Percentiles rank a stretch among this genome's conserved stretches.
Evolutionary conservation across 495 filamentous ascomycete genomes (phyloP).

Genomic region (Xylaria bambusicola): DNA sequence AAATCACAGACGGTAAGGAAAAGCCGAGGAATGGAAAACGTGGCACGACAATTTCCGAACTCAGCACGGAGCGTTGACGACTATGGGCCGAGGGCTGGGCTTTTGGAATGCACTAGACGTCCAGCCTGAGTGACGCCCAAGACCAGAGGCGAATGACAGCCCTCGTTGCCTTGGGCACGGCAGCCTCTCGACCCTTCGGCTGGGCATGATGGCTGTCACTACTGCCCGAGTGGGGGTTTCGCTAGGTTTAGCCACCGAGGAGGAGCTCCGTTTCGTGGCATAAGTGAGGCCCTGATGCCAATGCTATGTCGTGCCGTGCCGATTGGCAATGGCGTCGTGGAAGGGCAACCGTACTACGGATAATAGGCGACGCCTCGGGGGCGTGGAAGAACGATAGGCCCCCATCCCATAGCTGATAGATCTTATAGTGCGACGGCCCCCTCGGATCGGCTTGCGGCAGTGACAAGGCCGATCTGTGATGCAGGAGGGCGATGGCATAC

Average conservation of each 20-base stretch:
- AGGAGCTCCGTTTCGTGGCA: slow-evolving; percentile 18
- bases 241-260: slow-evolving; percentile 1
- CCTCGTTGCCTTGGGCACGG: slow-evolving; percentile 2
- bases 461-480: slow-evolving; percentile 14
- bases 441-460: slow-evolving; percentile 13
- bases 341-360: background rate
- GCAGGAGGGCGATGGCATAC: slow-evolving; percentile 14
- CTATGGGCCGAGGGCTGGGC: slow-evolving; percentile 7
- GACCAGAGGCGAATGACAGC: slow-evolving; percentile 4
- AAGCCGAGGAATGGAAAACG: slow-evolving; percentile 12
- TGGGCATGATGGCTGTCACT: slow-evolving; percentile 11
- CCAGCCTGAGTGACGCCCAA: slow-evolving; percentile 16
- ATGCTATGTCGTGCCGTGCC: slow-evolving; percentile 1
- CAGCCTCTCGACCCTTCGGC: slow-evolving; percentile 2
- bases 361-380: background rate
- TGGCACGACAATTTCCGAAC: slow-evolving; percentile 11
- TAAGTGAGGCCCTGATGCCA: slow-evolving; percentile 13
- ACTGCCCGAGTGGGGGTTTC: slow-evolving; percentile 7
- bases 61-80: slow-evolving; percentile 14
- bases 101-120: background rate
- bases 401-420: background rate
- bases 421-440: slow-evolving; percentile 4
- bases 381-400: slow-evolving; percentile 3
- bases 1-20: background rate
- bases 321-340: slow-evolving; percentile 6